phyloP scores from a whole-genome alignment of 1,284 basidiomycete genomes.

The Leccinum griseonigrum region DNA sequence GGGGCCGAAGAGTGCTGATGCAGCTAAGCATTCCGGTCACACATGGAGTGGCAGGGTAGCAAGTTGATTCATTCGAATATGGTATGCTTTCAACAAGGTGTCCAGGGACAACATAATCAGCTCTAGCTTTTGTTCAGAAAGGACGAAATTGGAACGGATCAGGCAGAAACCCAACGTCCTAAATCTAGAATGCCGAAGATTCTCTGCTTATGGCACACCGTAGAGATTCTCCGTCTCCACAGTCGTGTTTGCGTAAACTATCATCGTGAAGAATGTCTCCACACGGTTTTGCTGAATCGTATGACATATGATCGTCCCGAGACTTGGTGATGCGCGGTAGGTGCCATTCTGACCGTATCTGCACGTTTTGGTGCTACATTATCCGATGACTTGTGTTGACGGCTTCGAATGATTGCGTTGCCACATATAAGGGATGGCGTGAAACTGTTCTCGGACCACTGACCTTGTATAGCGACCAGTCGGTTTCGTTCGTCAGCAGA shows the following conservation, averaged over 20 bases:
- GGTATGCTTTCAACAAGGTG: conserved; percentile 1
- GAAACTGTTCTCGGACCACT: background rate
- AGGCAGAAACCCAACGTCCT: background rate
- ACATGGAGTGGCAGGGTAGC: conserved; percentile 36
- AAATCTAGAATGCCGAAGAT: background rate
- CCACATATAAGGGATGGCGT: background rate
- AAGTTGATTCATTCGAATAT: background rate
- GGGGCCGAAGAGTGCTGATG: conserved; percentile 48
- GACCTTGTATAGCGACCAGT: background rate
- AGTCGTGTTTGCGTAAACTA: background rate
- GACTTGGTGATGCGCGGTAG: background rate
- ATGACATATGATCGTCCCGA: background rate
- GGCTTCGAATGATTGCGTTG: background rate
- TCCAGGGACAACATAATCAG: background rate
- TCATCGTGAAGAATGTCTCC: background rate
- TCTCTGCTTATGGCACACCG: background rate
- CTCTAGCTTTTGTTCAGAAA: background rate
- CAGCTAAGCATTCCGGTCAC: conserved; percentile 48
- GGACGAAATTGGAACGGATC: background rate
- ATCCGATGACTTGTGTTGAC: background rate
- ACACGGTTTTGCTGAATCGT: background rate
- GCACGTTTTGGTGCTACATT: background rate
- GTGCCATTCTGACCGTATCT: background rate
- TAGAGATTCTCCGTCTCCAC: background rate
- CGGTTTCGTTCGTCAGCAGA: background rate